Base-by-base conservation (phyloP, 768 basidiomycete genomes). In the Lactarius pseudohatsudake region DNA sequence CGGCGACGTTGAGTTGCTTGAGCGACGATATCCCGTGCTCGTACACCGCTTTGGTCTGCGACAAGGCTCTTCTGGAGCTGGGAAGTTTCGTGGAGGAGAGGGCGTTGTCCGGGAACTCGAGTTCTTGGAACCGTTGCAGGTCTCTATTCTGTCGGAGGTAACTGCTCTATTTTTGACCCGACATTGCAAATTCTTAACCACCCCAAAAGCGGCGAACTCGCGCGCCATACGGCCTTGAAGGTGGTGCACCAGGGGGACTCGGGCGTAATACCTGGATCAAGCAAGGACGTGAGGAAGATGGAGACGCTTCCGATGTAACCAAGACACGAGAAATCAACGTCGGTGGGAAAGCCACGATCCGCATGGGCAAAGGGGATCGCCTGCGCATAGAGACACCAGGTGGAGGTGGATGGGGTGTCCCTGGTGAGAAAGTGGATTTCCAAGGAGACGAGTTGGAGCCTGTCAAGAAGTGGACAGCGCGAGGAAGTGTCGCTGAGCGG, bases 241-340 rank as follows among this genome's bases (percentile, higher is more conserved):
- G 94, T 11, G 94, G 94, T 2, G 85, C 81, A 13, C 80, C 85
- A 10, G 94, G 87, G 18, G 82, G 76, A 50, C 76, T 88, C 69
- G 95, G 94, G 1, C 82, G 85, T 41, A 96, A 96, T 75, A 88
- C 90, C n/a, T 96, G 94, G 94, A 78, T 94, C 62, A 92, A 91
- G 75, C 80, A 82, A 70, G 80, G 83, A 57, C 84, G 89, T 28
- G 70, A 79, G 68, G 84, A 84, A 72, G 90, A 92, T 70, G 86
- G 88, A 0, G 92, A 95, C 74, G 43, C 36, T 3, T 20, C 43
- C 18, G 66, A 43, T 15, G 50, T 81, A 13, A 81, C 85, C 9
- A 94, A 86, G 18, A 81, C 78, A 32, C 76, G 91, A 26, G 79
- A 84, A 40, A 90, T 96, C 72, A 96, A 95, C 75, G 87, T 97